Conservation (phyloP, 306 rosid genomes). For the Lathyrus oleraceus region DNA sequence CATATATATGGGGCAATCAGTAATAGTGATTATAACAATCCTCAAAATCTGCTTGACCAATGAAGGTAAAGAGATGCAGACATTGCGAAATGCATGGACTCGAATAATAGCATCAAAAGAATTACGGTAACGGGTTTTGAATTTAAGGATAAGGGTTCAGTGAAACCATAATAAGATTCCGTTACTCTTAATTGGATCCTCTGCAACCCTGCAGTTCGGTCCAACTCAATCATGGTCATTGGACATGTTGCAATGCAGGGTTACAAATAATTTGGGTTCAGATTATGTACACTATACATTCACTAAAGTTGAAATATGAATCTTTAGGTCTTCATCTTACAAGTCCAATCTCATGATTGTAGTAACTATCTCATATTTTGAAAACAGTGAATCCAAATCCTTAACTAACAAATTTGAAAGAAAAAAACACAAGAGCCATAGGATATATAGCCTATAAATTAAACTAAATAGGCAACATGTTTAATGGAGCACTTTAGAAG, state of each 20-base stretch:
- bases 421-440: slow-evolving; percentile 8
- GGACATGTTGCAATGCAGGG: background rate
- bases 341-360: background rate
- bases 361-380: background rate
- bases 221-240: background rate
- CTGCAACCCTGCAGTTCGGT: background rate
- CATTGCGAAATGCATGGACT: background rate
- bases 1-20: slow-evolving; percentile 2
- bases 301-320: background rate
- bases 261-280: background rate
- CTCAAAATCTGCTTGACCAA: background rate
- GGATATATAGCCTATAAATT: background rate
- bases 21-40: slow-evolving; percentile 4
- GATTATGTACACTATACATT: background rate
- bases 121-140: background rate
- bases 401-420: slow-evolving; percentile 1
- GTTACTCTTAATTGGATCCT: background rate
- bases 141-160: background rate
- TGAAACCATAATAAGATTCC: background rate
- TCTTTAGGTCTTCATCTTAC: background rate
- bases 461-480: slow-evolving; percentile 5
- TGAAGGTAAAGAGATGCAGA: slow-evolving; percentile 15
- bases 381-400: background rate
- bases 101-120: slow-evolving; percentile 13
- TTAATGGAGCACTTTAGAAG: slow-evolving; percentile 2